A percentile compares a stretch with the other conserved stretches of the same genome.
Conservation (phyloP, 2,329 filamentous ascomycete species). For the Phyllachora maydis region DNA sequence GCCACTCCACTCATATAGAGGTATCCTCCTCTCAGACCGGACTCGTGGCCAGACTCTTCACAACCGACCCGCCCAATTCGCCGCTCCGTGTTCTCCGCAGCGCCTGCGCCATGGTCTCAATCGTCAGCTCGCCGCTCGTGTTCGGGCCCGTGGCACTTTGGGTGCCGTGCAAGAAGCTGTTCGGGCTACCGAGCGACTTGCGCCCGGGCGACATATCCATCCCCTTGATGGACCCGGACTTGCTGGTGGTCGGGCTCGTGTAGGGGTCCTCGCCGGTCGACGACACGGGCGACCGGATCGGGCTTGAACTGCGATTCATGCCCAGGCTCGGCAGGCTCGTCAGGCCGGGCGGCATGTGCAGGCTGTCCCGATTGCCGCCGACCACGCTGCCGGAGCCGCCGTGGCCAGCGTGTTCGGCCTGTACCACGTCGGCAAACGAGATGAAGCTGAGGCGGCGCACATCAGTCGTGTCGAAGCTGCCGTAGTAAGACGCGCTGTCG, state of each 20-base stretch:
- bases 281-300: conserved; percentile 59
- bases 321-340: conserved; percentile 32
- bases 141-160: too few relatives aligned
- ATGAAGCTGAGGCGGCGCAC: conserved; percentile 81
- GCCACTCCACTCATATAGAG: too few relatives aligned
- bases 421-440: conserved; percentile 89
- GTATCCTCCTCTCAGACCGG: conserved; percentile 22
- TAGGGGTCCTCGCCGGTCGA: conserved; percentile 35
- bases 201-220: conserved; percentile 49
- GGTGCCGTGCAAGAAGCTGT: too few relatives aligned
- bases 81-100: conserved; percentile 68
- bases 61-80: conserved; percentile 42
- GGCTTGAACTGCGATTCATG: conserved; percentile 41
- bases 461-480: conserved; percentile 55
- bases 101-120: conserved; percentile 88
- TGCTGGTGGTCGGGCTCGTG: conserved; percentile 60
- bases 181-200: conserved; percentile 41
- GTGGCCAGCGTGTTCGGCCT: conserved; percentile 52
- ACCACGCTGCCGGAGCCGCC: too few relatives aligned
- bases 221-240: conserved; percentile 52
- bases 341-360: conserved; percentile 47
- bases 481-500: conserved; percentile 56
- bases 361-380: conserved; percentile 41
- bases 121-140: conserved; percentile 48
- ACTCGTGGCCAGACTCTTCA: conserved; percentile 36